phyloP scores from a whole-genome alignment of 192 early-diverging fungal genomes.

The Coemansia furcata region DNA sequence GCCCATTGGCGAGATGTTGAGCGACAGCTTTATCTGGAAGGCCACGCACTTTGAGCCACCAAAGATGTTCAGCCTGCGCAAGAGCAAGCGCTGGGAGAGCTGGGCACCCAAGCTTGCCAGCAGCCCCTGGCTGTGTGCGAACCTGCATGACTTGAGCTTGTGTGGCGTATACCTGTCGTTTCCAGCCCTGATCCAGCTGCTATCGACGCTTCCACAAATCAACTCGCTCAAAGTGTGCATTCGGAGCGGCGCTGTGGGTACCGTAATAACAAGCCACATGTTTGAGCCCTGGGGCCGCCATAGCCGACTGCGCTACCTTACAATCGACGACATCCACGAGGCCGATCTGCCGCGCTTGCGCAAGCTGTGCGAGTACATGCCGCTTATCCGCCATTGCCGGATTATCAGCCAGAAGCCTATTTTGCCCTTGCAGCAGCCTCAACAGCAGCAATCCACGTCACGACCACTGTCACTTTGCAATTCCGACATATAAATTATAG shows the following conservation, averaged over 20 bases:
- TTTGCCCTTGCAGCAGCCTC: background rate
- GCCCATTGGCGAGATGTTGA: slow-evolving; percentile 54
- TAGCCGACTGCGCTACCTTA: slow-evolving; percentile 37
- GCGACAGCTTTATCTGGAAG: slow-evolving; percentile 49
- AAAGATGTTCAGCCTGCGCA: slow-evolving; percentile 48
- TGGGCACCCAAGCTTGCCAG: slow-evolving; percentile 55
- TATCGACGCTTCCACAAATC: slow-evolving; percentile 42
- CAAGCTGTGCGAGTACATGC: slow-evolving; percentile 52
- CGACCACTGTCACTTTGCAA: background rate
- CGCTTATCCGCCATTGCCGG: slow-evolving; percentile 47
- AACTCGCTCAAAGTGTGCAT: slow-evolving; percentile 45
- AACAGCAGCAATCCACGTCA: background rate
- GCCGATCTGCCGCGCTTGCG: slow-evolving; percentile 41
- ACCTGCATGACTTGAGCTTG: slow-evolving; percentile 39
- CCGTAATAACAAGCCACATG: slow-evolving; percentile 39
- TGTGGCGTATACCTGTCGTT: slow-evolving; percentile 52
- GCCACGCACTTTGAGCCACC: slow-evolving; percentile 48
- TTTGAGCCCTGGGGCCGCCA: slow-evolving; percentile 56
- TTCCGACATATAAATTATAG: background rate
- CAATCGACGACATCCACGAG: slow-evolving; percentile 50
- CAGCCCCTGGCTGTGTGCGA: slow-evolving; percentile 42
- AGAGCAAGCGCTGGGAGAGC: slow-evolving; percentile 44
- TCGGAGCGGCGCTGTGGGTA: slow-evolving; percentile 35
- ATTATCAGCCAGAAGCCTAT: slow-evolving; percentile 26
- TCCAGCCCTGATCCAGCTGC: slow-evolving; percentile 49